Percentiles rank a stretch among this genome's conserved stretches.
phyloP scores from a whole-genome alignment of 179 eudicot species.

The Actinidia polygama region DNA sequence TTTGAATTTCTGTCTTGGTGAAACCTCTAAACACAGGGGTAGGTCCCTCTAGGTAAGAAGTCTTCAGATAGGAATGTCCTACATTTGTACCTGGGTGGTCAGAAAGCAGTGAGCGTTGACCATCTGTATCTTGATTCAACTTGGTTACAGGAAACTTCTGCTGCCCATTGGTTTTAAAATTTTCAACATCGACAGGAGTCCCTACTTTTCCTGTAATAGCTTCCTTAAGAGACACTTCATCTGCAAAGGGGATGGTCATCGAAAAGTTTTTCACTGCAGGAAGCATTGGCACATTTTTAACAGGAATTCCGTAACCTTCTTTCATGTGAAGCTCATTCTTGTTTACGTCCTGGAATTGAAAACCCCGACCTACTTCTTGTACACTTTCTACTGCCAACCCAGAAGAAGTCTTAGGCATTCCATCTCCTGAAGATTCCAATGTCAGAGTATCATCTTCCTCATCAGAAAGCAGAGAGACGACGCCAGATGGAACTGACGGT shows the following conservation, averaged over 20 bases:
- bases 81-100: conserved; percentile 26
- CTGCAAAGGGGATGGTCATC: too few species aligned
- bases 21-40: conserved; percentile 19
- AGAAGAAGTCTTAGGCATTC: conserved; percentile 25
- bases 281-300: conserved; percentile 27
- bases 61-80: conserved; percentile 29
- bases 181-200: neutral
- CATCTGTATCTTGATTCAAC: conserved; percentile 23
- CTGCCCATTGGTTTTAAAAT: conserved; percentile 29
- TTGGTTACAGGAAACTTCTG: conserved; percentile 22
- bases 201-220: too few species aligned
- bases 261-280: conserved; percentile 3
- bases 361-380: conserved; percentile 28
- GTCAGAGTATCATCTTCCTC: conserved; percentile 47
- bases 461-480: conserved; percentile 35
- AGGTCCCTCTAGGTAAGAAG: conserved; percentile 26
- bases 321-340: conserved; percentile 32
- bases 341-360: conserved; percentile 32
- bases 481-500: conserved; percentile 37
- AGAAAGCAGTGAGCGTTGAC: conserved; percentile 18
- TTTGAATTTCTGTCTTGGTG: conserved; percentile 27
- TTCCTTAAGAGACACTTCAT: too few species aligned
- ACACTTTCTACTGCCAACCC: conserved; percentile 32
- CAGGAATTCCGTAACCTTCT: conserved; percentile 34
- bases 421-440: conserved; percentile 26